Percentiles rank a stretch among this genome's conserved stretches.
These are phyloP conservation scores for Penicillium waksmanii DNA, from an alignment of 495 filamentous ascomycete species.

Conservation along the genomic window DNA sequence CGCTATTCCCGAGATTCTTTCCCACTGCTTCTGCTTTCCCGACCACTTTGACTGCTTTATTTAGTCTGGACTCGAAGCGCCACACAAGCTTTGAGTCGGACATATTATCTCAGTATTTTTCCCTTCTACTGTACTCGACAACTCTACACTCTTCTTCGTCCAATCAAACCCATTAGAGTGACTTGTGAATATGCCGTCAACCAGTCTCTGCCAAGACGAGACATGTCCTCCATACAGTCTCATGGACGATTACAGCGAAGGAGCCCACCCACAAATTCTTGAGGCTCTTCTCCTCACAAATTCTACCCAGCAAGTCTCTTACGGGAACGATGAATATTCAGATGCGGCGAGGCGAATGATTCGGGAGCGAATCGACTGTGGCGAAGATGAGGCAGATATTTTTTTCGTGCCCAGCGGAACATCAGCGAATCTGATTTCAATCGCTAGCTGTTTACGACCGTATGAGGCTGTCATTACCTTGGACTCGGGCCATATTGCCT, in stretches of 20 bases:
- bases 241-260: slow-evolving; percentile 52
- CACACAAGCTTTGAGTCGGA: slow-evolving; percentile 7
- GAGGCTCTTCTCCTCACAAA: slow-evolving; percentile 46
- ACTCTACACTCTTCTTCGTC: background rate
- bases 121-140: background rate
- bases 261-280: slow-evolving; percentile 48
- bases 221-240: slow-evolving; percentile 44
- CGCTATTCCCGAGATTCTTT: slow-evolving; percentile 26
- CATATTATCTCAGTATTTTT: background rate
- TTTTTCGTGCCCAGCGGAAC: slow-evolving; percentile 52
- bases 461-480: slow-evolving; percentile 49
- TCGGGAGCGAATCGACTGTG: slow-evolving; percentile 31
- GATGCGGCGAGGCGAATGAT: slow-evolving; percentile 37
- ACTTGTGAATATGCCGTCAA: slow-evolving; percentile 26
- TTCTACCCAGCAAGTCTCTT: slow-evolving; percentile 43
- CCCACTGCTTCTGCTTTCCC: slow-evolving; percentile 25
- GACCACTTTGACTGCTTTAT: slow-evolving; percentile 9
- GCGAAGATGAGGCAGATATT: slow-evolving; percentile 44
- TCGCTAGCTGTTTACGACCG: slow-evolving; percentile 47
- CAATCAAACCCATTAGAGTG: background rate
- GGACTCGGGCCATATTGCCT: slow-evolving; percentile 46
- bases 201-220: slow-evolving; percentile 36
- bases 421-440: slow-evolving; percentile 48
- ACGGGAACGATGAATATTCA: slow-evolving; percentile 44
- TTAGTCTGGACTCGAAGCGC: slow-evolving; percentile 18